Percentiles rank a stretch among this genome's conserved stretches.
Evolutionary conservation across 2,329 filamentous ascomycete species (phyloP).

Genomic region (Epichloe glyceriae): DNA sequence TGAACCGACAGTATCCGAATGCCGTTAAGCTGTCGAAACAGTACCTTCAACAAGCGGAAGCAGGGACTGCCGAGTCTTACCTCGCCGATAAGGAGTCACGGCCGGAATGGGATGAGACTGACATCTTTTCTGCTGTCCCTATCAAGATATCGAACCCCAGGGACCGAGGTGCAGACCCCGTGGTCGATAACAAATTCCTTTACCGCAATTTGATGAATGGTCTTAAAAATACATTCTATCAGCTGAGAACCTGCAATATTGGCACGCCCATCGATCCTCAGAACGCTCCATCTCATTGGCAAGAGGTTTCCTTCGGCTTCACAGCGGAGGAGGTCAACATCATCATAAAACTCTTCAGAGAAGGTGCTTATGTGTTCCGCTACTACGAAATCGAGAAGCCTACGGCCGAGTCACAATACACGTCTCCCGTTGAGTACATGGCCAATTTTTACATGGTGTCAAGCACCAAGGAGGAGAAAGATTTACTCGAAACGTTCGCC

Average conservation of each 20-base stretch:
- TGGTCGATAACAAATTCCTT: slow-evolving; percentile 93
- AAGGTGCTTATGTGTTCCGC: slow-evolving; percentile 89
- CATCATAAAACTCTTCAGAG: slow-evolving; percentile 91
- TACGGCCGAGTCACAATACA: slow-evolving; percentile 55
- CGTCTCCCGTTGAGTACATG: slow-evolving; percentile 81
- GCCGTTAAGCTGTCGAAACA: slow-evolving; percentile 82
- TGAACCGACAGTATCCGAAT: slow-evolving; percentile 94
- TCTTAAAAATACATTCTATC: slow-evolving; percentile 91
- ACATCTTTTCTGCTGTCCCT: slow-evolving; percentile 91
- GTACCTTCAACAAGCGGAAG: slow-evolving; percentile 56
- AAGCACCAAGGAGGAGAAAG: slow-evolving; percentile 92
- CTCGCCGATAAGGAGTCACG: slow-evolving; percentile 67
- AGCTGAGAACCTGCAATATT: slow-evolving; percentile 81
- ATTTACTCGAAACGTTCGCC: slow-evolving; percentile 90
- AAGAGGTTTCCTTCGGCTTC: slow-evolving; percentile 91
- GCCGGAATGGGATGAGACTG: slow-evolving; percentile 95
- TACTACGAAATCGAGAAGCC: slow-evolving; percentile 90
- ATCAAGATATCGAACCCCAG: slow-evolving; percentile 91
- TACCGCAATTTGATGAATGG: slow-evolving; percentile 96
- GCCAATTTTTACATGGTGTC: slow-evolving; percentile 91
- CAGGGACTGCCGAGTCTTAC: slow-evolving; percentile 56
- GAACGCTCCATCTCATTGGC: slow-evolving; percentile 80
- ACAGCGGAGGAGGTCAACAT: slow-evolving; percentile 94
- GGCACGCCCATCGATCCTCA: slow-evolving; percentile 56
- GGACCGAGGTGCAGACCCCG: slow-evolving; percentile 78